Base-by-base conservation (phyloP, 1,284 basidiomycete genomes). In the Cerioporus squamosus region DNA sequence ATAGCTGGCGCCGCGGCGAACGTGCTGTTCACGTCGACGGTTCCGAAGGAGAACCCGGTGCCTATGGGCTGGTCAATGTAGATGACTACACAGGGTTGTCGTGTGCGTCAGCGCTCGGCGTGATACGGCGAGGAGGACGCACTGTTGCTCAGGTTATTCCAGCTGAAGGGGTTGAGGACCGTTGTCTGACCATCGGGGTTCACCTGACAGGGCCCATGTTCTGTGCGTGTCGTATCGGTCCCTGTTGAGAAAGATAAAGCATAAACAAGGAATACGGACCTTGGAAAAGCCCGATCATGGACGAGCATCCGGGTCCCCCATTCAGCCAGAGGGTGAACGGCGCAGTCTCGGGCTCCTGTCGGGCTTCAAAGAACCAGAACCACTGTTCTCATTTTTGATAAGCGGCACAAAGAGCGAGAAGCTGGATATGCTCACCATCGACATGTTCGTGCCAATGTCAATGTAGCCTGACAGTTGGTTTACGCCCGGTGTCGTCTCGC, bases 41-140 rank as follows among this genome's bases (percentile, higher is more conserved):
- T 79, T 3, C 87, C 86, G 56, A 81, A 84, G 5, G 86, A 88
- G 68, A 88, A 88, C 2, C 87, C 87, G 5, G 85, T 83, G 0
- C 84, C 85, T 52, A 89, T 85, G 1, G 90, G 90, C 70, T 92
- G 89, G 69, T 91, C 89, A 51, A 91, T 85, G 67, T 90, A 91
- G 46, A 92, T 85, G 70, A 88, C 86, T 88, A 38, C 17, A 20
- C 44, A 10, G 9, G 17, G 23, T n/a, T 17, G 47, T 9, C 14
- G n/a, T 7, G 14, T 2, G 14, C 26, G 26, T 24, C 20, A 49
- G 36, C 18, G 18, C 18, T n/a, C 9, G 15, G 1, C 12, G 9
- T 44, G 26, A 23, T n/a, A n/a, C 8, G 22, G 48, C 22, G 10
- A 20, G 18, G 22, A 40, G 44, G 10, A 23, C 66, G 40, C 51